Conservation (phyloP, 495 filamentous ascomycete genomes). For the Xanthoparmelia taractica region DNA sequence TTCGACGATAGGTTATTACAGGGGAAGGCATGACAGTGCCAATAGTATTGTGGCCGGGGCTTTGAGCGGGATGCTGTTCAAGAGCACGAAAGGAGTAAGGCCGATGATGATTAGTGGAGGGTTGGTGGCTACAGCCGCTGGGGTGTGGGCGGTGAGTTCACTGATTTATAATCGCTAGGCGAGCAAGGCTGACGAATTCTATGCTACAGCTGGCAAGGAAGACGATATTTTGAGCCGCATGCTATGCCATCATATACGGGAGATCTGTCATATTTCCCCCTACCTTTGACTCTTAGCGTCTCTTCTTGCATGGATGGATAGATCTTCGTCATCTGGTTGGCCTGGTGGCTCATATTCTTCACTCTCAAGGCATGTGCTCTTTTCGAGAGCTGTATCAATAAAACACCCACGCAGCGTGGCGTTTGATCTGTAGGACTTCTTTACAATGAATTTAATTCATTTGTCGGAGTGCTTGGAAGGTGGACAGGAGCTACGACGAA, state of each 20-base stretch:
- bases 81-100: slow-evolving; percentile 80
- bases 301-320: neutral
- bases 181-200: slow-evolving; percentile 32
- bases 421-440: neutral
- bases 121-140: slow-evolving; percentile 77
- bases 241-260: neutral
- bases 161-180: neutral
- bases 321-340: neutral
- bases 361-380: slow-evolving; percentile 7
- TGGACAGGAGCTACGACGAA: neutral
- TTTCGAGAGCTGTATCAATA: slow-evolving; percentile 10
- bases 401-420: slow-evolving; percentile 6
- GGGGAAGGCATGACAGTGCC: slow-evolving; percentile 84
- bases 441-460: neutral
- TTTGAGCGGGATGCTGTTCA: slow-evolving; percentile 88
- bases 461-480: neutral
- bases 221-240: slow-evolving; percentile 43
- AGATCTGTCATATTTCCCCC: neutral
- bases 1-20: slow-evolving; percentile 73
- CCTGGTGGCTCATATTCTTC: slow-evolving; percentile 8
- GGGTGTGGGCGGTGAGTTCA: slow-evolving; percentile 74
- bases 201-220: slow-evolving; percentile 47
- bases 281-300: slow-evolving; percentile 10
- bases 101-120: slow-evolving; percentile 90
- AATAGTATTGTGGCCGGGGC: slow-evolving; percentile 81